Evolutionary conservation across 2,329 filamentous ascomycete genomes (phyloP), one percentile per base, ranked within the genome.

Genomic region (Sclerotinia trifoliorum): DNA sequence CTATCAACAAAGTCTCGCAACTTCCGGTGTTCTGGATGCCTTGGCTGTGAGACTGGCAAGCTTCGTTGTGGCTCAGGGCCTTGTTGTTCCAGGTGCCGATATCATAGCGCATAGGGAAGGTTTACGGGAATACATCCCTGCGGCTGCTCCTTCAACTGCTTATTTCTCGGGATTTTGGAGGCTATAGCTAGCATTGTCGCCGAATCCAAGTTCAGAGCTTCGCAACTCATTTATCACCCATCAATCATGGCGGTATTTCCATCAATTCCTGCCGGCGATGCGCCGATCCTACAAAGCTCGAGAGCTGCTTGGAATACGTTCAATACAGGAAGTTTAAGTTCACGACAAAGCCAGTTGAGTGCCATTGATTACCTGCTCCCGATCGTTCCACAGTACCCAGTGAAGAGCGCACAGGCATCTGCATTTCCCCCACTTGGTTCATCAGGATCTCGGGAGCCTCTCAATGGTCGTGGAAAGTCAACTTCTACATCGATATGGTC

Each of bases 171-270:
- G 88, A 85, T 97, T 24, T 80, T 98, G 8, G 89, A 93, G 70
- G 92, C 94, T 0, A 86, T 96, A 63, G 85, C 88, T 26, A 85
- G 88, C 57, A 90, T 97, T 60, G 86, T 97, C 62, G 86, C 88
- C 70, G 87, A 92, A 74, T 97, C 94, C 0, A 90, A 89, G 73
- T 91, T 90, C 78, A 87, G 93, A 66, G 89, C 92, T 13, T 89
- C 89, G 71, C 86, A 92, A 74, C 84, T 92, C 61, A 79, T 90
- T 55, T 89, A 86, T 69, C 90, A 90, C 0, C 89, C 89, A 1
- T 84, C 87, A 0, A 86, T 93, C 52, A 80, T 91, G 67, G 86
- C 89, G 26, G 85, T 91, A 15, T 91, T 93, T 70, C 89, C 89
- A 2, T 82, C 83, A 55, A 72, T 77, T 75, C 76, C 77, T 39